Base-by-base conservation (phyloP, 2,329 filamentous ascomycete genomes). In the Exserohilum rostratum region DNA sequence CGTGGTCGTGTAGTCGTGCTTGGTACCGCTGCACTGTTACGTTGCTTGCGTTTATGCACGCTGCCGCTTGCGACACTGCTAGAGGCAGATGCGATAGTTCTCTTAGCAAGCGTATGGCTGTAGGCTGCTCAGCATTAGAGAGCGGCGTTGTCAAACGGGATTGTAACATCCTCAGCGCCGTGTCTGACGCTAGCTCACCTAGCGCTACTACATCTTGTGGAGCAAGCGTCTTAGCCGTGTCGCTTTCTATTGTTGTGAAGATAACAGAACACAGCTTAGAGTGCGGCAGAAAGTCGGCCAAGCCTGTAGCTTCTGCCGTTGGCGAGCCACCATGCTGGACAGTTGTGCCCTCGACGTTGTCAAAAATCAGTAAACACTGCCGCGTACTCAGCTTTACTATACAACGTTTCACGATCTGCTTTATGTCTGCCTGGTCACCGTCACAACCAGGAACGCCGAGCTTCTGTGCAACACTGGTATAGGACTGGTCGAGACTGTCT, bases 401-500 rank as follows among this genome's bases (percentile, higher is more conserved):
- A 20, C 29, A 46, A 17, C 34, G 18, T 30, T 62, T 58, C n/a
- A 68, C 55, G 3, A 69, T 27, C 52, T 60, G 47, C 51, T 52
- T 7, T 25, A 25, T 25, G 22, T 25, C 22, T 25, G 22, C 22
- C 22, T 25, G 22, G 7, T 25, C 22, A 46, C 46, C 42, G 15
- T 61, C 62, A 46, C 48, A 61, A 4, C 65, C 33, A 53, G 43
- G 57, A 42, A 76, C 58, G 0, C 51, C 43, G 13, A 79, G 64
- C 61, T 68, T 62, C 31, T 60, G 66, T 1, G 67, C 11, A 52
- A 63, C 48, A 30, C 43, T 58, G 45, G 45, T 43, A 53, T 60
- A 65, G 20, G 76, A 76, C 47, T 77, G 71, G 30, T 79, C 67
- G 50, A 81, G 74, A 49, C 63, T 75, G n/a, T 70, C 73, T 12